phyloP scores from a whole-genome alignment of 768 basidiomycete genomes.

The Mycena alexandri region DNA sequence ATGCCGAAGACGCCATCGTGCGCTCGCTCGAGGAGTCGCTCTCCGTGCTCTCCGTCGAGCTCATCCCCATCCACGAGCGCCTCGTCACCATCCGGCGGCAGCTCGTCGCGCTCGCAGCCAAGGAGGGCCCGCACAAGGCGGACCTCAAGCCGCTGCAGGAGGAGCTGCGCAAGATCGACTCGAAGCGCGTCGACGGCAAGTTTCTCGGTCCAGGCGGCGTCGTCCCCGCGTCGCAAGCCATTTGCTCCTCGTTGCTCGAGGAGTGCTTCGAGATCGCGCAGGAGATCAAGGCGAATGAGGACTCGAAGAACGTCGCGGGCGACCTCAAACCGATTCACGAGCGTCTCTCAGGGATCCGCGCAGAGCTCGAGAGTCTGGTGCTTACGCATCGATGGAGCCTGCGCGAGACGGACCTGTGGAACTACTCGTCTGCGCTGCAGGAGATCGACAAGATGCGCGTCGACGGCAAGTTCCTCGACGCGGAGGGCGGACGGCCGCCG shows the following conservation, averaged over 20 bases:
- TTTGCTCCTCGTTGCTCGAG: conserved; percentile 93
- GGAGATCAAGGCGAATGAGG: conserved; percentile 94
- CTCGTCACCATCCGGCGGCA: conserved; percentile 90
- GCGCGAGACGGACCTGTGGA: conserved; percentile 93
- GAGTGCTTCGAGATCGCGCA: conserved; percentile 96
- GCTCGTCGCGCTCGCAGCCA: conserved; percentile 88
- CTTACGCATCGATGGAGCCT: conserved; percentile 98
- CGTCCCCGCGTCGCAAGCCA: conserved; percentile 91
- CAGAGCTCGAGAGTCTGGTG: conserved; percentile 91
- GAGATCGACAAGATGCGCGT: conserved; percentile 98
- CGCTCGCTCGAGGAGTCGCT: conserved; percentile 85
- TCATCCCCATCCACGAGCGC: conserved; percentile 90
- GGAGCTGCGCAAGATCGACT: conserved; percentile 95
- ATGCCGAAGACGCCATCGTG: conserved; percentile 77
- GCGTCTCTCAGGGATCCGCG: conserved; percentile 85
- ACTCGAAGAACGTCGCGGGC: conserved; percentile 87
- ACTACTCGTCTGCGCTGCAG: conserved; percentile 92
- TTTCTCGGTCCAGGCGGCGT: conserved; percentile 92
- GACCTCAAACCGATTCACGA: conserved; percentile 95
- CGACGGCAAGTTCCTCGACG: conserved; percentile 96
- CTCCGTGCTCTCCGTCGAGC: conserved; percentile 88
- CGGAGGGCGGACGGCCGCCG: conserved; percentile 89
- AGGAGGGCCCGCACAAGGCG: conserved; percentile 85
- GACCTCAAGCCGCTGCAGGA: conserved; percentile 93
- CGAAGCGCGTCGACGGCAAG: conserved; percentile 96